These are phyloP conservation scores for Tolypocladium nubicola DNA, from an alignment of 2,329 filamentous ascomycete species.

Conservation along the genomic window DNA sequence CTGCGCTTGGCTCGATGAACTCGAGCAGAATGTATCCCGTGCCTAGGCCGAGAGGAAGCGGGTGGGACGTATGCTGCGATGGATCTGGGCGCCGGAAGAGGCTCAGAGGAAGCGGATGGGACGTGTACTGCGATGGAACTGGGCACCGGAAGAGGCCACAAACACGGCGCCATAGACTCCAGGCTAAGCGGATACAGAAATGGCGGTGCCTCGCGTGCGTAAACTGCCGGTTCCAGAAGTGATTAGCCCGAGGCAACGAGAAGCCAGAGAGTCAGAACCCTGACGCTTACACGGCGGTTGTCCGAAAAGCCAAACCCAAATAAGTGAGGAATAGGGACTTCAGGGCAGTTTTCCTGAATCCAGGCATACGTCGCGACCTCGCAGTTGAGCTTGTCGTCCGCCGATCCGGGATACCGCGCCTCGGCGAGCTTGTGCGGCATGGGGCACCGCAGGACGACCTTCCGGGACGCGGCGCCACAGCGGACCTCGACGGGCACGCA, in stretches of 20 bases:
- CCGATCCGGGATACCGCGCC: slow-evolving; percentile 18
- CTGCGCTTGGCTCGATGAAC: slow-evolving; percentile 10
- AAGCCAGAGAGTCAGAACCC: not conserved
- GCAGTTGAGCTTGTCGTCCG: slow-evolving; percentile 27
- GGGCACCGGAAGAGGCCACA: not conserved
- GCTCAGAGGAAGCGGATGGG: not conserved
- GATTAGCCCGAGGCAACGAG: no score
- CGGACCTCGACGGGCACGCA: slow-evolving; percentile 14
- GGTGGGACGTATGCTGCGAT: not conserved
- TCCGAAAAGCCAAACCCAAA: slow-evolving; percentile 9
- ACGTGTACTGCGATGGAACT: not conserved
- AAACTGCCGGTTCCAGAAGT: no score
- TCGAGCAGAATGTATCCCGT: slow-evolving; percentile 17
- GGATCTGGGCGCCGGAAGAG: not conserved
- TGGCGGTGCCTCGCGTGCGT: no score
- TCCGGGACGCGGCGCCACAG: not conserved
- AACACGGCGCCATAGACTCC: not conserved
- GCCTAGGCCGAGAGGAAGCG: slow-evolving; percentile 1
- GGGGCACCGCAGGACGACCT: slow-evolving; percentile 12
- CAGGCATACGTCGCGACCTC: slow-evolving; percentile 29
- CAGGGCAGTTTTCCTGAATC: slow-evolving; percentile 24
- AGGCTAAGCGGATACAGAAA: not conserved
- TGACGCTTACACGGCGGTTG: slow-evolving; percentile 1
- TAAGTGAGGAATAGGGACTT: slow-evolving; percentile 20
- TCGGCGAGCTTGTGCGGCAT: slow-evolving; percentile 25